phyloP scores from a whole-genome alignment of 1,284 basidiomycete genomes.

The Athelia sp. region DNA sequence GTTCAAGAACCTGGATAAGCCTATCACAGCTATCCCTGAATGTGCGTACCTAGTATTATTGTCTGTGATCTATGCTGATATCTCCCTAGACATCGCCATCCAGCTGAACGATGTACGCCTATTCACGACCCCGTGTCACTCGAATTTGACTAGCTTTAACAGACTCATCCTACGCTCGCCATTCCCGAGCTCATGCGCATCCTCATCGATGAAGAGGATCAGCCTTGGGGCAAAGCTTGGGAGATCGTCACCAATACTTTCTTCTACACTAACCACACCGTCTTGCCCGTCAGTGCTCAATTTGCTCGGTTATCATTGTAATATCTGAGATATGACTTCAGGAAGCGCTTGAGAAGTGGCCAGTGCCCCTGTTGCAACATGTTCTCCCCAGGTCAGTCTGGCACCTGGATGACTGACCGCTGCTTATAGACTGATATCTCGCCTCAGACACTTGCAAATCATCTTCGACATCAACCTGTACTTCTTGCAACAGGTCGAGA shows the following conservation, averaged over 20 bases:
- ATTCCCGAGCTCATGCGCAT: conserved; percentile 94
- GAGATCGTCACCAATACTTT: conserved; percentile 82
- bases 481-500: conserved; percentile 66
- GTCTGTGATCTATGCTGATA: conserved; percentile 1
- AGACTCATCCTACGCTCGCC: conserved; percentile 92
- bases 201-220: conserved; percentile 82
- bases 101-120: conserved; percentile 83
- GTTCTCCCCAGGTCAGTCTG: conserved; percentile 62
- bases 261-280: conserved; percentile 92
- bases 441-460: conserved; percentile 72
- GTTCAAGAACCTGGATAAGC: conserved; percentile 76
- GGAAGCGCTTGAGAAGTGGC: conserved; percentile 86
- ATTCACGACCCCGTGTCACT: not conserved
- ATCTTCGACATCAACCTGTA: conserved; percentile 77
- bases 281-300: conserved; percentile 53
- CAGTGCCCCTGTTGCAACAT: conserved; percentile 76
- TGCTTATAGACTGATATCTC: not conserved
- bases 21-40: conserved; percentile 74
- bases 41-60: conserved; percentile 37
- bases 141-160: conserved; percentile 1
- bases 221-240: conserved; percentile 84
- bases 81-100: conserved; percentile 66
- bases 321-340: conserved; percentile 17
- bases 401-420: not conserved
- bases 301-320: not conserved